Percentiles rank a stretch among this genome's conserved stretches.
Conservation (phyloP, 177 flowering plant species). For the Vitis hybrid region DNA sequence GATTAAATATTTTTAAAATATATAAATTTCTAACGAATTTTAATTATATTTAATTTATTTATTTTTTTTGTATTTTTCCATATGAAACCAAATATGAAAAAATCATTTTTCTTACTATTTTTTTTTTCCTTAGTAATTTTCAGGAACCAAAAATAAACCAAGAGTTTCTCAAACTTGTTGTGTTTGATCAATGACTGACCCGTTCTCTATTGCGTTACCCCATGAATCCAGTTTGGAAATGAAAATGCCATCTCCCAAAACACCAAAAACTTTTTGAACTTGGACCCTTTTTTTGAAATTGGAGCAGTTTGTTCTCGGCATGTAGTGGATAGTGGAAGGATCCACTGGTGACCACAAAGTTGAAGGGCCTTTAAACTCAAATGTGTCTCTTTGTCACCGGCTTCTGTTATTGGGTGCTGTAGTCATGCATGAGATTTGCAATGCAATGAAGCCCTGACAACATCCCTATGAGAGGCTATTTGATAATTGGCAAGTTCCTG, state of each 20-base stretch:
- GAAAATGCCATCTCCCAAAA: slow-evolving; percentile 29
- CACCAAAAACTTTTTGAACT: slow-evolving; percentile 11
- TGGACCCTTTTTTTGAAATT: not conserved
- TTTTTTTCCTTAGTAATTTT: no score
- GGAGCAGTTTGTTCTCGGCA: not conserved
- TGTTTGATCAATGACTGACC: slow-evolving; percentile 12
- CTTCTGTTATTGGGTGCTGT: not conserved
- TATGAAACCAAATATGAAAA: no score
- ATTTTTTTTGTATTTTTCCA: no score
- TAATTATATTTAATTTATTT: no score
- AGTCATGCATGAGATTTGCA: slow-evolving; percentile 13
- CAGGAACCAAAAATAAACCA: not conserved
- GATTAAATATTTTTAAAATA: no score
- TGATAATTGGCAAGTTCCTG: not conserved
- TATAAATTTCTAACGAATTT: no score
- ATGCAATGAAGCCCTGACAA: slow-evolving; percentile 22
- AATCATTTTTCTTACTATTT: no score
- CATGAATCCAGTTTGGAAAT: slow-evolving; percentile 29
- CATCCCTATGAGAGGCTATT: slow-evolving; percentile 29
- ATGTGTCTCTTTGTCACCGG: slow-evolving; percentile 2
- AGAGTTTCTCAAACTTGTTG: not conserved
- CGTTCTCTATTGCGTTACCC: slow-evolving; percentile 23
- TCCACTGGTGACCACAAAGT: slow-evolving; percentile 7
- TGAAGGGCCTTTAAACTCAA: slow-evolving; percentile 19
- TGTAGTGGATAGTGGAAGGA: slow-evolving; percentile 29